Base-by-base conservation (phyloP, 257 asterid genomes). In the Lantana camara region DNA sequence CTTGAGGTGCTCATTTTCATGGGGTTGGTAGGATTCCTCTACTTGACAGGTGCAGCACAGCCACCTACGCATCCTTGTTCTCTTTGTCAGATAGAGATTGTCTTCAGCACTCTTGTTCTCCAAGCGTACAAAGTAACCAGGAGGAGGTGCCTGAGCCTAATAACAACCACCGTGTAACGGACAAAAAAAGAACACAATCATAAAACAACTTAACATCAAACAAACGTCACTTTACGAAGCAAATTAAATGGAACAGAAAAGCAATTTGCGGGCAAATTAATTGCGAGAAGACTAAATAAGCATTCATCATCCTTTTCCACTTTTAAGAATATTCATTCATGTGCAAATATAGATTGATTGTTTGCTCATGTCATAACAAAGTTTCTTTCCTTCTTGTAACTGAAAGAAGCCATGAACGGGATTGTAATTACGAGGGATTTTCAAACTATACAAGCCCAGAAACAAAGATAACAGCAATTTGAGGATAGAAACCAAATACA, bases 21-120 rank as follows among this genome's bases (percentile, higher is more conserved):
- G 49, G 32, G 85, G 70, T 5, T 77, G 85, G 64, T 81, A 80
- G 50, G 95, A 60, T 72, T 90, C 92, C 77, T 90, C 97, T 40
- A 71, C 83, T 35, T 82, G 83, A 72, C 87, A 78, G 66, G 83
- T 69, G 65, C 96, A 90, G 60, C 97, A 87, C 67, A 90, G 73
- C 97, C 97, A 90, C 88, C 88, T 83, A 22, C 96, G 89, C 97
- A 90, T 88, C 79, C 88, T 87, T 64, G 80, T 65, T 72, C 77
- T 80, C 85, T 75, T 83, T 64, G 80, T 81, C 78, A 77, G 59
- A 79, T 80, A 81, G 67, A 60, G 71, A 78, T 76, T 59, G 75
- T 79, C 85, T 61, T 83, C 81, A 60, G 75, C 68, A 70, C 80
- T 71, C 76, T 73, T 75, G 67, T 56, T 79, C 60, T 83, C 82